Evolutionary conservation across 2,329 filamentous ascomycete species (phyloP), one percentile per base, ranked within the genome.

Genomic region (Ceratocystis destructans): DNA sequence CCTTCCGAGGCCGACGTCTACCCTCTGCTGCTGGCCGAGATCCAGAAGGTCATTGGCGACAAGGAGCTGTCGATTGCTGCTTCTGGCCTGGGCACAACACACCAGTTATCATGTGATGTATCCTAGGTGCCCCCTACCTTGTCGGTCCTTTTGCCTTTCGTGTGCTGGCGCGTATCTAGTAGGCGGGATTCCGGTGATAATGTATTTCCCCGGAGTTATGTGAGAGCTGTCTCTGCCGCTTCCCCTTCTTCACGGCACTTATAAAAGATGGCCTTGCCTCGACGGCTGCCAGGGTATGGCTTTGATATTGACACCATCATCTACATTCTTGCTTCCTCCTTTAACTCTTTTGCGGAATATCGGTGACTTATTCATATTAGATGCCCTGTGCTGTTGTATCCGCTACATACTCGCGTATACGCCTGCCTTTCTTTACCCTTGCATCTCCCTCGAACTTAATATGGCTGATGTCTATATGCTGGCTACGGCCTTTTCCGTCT

Each of bases 1-100:
- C 75, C 75, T 10, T 81, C 79, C 74, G 86, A 90, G 73, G 83
- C 89, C 67, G 76, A 80, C 31, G 82, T 82, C 1, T 90, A 82
- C 71, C 84, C 86, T 0, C 76, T 81, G 37, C 77, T 90, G 5
- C 77, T 90, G 3, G 71, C 76, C 10, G 81, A 81, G 5, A 76
- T 88, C 33, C 84, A 86, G 66, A 70, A 74, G 0, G 81, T 81
- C 4, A 79, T 89, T 41, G 84, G 83, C 2, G 64, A 68, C 0
- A 71, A 79, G 66, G 87, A 84, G 71, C 73, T 86, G 17, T 88
- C 87, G 0, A 82, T 87, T 64, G 87, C 87, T 8, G 84, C 87
- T 0, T 87, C 87, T 0, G 87, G 84, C 0, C 78, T 37, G 10
- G 12, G 1, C 8, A 41, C 37, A 37, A 2, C 33, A 3, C 10